These are phyloP conservation scores for Colletotrichum karsti DNA, from an alignment of 2,329 filamentous ascomycete species.

Conservation along the genomic window DNA sequence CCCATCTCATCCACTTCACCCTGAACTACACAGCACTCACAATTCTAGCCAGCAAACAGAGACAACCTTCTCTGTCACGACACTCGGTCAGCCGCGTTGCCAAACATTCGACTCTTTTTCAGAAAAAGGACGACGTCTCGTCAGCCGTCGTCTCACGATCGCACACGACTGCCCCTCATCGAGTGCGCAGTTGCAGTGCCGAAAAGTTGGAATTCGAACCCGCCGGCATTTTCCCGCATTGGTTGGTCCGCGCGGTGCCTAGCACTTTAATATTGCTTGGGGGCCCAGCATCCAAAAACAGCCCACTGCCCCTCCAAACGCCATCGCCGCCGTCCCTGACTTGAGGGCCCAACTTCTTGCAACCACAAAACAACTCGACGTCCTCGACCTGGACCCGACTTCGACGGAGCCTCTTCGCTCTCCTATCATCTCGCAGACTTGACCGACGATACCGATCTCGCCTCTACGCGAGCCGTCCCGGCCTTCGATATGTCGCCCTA, in stretches of 20 bases:
- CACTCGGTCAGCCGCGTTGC: not conserved
- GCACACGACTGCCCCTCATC: slow-evolving; percentile 10
- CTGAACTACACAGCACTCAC: slow-evolving; percentile 5
- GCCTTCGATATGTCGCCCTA: slow-evolving; percentile 70
- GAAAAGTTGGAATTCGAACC: slow-evolving; percentile 12
- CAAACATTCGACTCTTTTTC: not conserved
- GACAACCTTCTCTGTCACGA: slow-evolving; percentile 1
- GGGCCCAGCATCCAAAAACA: slow-evolving; percentile 8
- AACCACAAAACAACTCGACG: slow-evolving; percentile 25
- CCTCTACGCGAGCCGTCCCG: slow-evolving; percentile 9
- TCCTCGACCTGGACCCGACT: slow-evolving; percentile 5
- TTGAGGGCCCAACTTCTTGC: slow-evolving; percentile 3
- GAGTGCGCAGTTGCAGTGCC: not conserved
- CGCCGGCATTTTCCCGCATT: slow-evolving; percentile 2
- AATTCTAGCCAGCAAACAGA: not conserved
- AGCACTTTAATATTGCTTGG: slow-evolving; percentile 6
- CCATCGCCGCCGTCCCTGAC: slow-evolving; percentile 8
- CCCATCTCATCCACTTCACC: slow-evolving; percentile 28
- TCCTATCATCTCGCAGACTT: not conserved
- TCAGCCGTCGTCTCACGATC: not conserved
- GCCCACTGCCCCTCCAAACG: slow-evolving; percentile 17
- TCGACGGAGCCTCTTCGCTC: slow-evolving; percentile 12
- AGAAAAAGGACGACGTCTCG: not conserved
- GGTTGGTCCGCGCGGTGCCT: slow-evolving; percentile 4
- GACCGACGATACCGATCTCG: not conserved